Percentiles rank a stretch among this genome's conserved stretches.
Conservation (phyloP, 163 green algal species). For the Chloromonas sp. region DNA sequence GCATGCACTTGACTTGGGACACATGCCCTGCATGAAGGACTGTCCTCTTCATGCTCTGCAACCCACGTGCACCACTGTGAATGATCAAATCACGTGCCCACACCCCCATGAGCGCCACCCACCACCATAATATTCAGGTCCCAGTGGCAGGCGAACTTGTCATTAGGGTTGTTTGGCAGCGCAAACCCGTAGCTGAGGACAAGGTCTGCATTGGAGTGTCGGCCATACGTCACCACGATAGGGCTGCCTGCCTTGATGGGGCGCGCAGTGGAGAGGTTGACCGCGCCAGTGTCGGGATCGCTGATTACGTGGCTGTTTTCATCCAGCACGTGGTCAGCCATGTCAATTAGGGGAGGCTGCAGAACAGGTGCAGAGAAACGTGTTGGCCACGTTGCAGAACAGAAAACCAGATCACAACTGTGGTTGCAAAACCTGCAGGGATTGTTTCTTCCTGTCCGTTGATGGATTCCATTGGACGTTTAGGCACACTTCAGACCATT, state of each 20-base stretch:
- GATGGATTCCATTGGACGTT: too few relatives aligned
- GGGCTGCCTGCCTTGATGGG: slow-evolving; percentile 5
- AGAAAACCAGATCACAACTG: too few relatives aligned
- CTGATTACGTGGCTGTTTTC: background rate
- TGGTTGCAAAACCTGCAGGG: too few relatives aligned
- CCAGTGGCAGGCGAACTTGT: slow-evolving; percentile 42
- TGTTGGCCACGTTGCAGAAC: too few relatives aligned
- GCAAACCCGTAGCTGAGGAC: slow-evolving; percentile 77
- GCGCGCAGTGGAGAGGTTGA: background rate
- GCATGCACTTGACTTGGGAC: too few relatives aligned
- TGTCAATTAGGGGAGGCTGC: background rate
- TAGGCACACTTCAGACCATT: too few relatives aligned
- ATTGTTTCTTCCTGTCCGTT: too few relatives aligned
- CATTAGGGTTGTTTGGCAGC: slow-evolving; percentile 50
- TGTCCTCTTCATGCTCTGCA: too few relatives aligned
- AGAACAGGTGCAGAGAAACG: background rate
- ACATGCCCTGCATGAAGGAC: too few relatives aligned
- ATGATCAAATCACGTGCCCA: too few relatives aligned
- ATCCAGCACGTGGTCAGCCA: background rate
- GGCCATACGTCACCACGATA: slow-evolving; percentile 54
- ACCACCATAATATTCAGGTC: slow-evolving; percentile 19
- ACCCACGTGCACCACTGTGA: too few relatives aligned
- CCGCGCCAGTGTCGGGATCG: background rate
- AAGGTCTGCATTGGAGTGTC: slow-evolving; percentile 63
- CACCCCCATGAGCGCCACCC: background rate